phyloP scores from a whole-genome alignment of 441 rosid species.

The Jatropha podagrica region DNA sequence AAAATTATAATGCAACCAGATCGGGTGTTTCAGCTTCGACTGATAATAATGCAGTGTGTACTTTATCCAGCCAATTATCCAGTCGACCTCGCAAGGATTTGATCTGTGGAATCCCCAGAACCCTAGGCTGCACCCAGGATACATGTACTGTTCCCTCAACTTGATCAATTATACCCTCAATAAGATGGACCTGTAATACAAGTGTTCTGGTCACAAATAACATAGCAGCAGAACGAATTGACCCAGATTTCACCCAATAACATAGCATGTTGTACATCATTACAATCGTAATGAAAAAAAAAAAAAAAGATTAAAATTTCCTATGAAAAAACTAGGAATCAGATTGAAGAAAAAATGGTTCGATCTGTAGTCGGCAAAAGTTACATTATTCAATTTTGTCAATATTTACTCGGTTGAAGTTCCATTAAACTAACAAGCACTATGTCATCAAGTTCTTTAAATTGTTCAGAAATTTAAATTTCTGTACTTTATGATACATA shows the following conservation, averaged over 20 bases:
- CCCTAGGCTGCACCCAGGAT: constrained; percentile 99
- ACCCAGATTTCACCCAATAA: background rate
- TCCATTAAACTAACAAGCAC: too few relatives aligned
- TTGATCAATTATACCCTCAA: constrained; percentile 68
- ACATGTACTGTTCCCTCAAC: constrained; percentile 88
- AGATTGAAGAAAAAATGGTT: too few relatives aligned
- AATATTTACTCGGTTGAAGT: too few relatives aligned
- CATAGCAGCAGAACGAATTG: background rate
- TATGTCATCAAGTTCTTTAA: too few relatives aligned
- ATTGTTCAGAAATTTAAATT: too few relatives aligned
- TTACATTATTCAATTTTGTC: background rate
- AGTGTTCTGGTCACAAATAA: background rate
- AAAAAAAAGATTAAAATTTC: too few relatives aligned
- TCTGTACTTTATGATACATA: too few relatives aligned
- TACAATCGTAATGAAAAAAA: background rate
- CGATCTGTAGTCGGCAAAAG: too few relatives aligned
- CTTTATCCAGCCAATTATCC: constrained; percentile 78
- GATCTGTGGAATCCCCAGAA: constrained; percentile 83
- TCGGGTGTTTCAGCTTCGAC: constrained; percentile 97
- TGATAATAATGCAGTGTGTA: constrained; percentile 67
- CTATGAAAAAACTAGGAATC: too few relatives aligned
- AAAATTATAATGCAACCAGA: constrained; percentile 65
- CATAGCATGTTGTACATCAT: background rate
- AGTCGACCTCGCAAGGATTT: constrained; percentile 73
- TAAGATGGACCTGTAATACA: constrained; percentile 76